Evolutionary conservation across 2,329 filamentous ascomycete genomes (phyloP), one percentile per base, ranked within the genome.

Genomic region (Endoconidiophora laricicola): DNA sequence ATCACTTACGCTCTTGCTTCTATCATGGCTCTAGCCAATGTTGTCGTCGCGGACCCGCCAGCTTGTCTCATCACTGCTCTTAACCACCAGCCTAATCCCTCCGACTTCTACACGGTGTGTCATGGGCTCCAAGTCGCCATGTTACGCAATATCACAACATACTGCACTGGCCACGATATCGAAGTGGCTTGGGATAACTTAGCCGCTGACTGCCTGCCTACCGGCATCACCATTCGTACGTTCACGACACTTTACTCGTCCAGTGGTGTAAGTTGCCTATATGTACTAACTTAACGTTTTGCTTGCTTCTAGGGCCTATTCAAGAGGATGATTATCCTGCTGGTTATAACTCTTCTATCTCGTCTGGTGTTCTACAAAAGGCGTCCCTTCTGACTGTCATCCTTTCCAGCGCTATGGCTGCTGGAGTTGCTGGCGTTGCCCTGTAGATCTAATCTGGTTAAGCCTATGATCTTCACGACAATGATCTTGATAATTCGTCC

Each of bases 11-110:
- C 46, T 26, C 29, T 55, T 37, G 29, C 55, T 24, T 22, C 40
- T 38, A 26, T 40, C n/a, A 29, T 57, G 20, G 47, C 41, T 40
- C 38, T 51, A 16, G 53, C 50, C 41, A 23, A 39, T 6, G 16
- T 49, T 33, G 42, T 42, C 22, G 44, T 26, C 26, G 50, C 51
- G 16, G 36, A 26, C 7, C 29, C 18, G 2, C 53, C 56, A 38
- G 54, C 54, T n/a, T 57, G 55, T 42, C 47, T 57, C 18, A 18
- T 57, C 6, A 45, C 46, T 6, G 55, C 52, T 18, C 43, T 57
- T 9, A 47, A 36, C 29, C 22, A 51, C n/a, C 55, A 57, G 38
- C 22, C 48, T 22, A 50, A 50, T 18, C 52, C 53, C 2, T 10
- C 46, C 16, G 37, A 51, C 6, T 29, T 55, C 16, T 33, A 52